Evolutionary conservation across 179 eudicot genomes (phyloP).

Genomic region (Silene vulgaris): DNA sequence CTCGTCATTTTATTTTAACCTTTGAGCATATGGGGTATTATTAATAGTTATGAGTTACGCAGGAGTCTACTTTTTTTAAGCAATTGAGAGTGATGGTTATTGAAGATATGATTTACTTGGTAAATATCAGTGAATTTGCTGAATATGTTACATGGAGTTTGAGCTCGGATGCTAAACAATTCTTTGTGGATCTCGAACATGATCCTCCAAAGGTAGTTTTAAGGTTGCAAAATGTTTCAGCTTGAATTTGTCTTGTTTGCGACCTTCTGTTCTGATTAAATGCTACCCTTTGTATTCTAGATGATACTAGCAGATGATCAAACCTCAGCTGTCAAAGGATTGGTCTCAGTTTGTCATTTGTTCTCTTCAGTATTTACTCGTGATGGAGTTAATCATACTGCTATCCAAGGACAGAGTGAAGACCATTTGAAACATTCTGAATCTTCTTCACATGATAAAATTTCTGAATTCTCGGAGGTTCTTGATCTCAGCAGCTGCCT

Average conservation of each 20-base stretch:
- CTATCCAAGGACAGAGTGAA: slow-evolving; percentile 27
- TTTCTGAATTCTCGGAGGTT: slow-evolving; percentile 32
- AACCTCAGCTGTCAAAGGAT: slow-evolving; percentile 40
- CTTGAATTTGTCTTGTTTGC: not conserved
- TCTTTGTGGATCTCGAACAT: slow-evolving; percentile 72
- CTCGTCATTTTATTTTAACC: not conserved
- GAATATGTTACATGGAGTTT: slow-evolving; percentile 56
- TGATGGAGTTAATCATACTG: slow-evolving; percentile 32
- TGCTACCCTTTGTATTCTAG: slow-evolving; percentile 33
- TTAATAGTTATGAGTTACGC: slow-evolving; percentile 16
- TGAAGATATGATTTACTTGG: slow-evolving; percentile 87
- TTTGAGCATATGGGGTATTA: not conserved
- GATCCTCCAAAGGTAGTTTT: slow-evolving; percentile 76
- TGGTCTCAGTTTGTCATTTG: slow-evolving; percentile 52
- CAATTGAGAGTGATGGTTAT: slow-evolving; percentile 70
- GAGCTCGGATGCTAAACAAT: slow-evolving; percentile 37
- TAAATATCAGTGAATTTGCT: slow-evolving; percentile 53
- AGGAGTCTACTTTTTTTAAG: slow-evolving; percentile 65
- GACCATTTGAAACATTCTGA: slow-evolving; percentile 25
- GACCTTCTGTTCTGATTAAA: slow-evolving; percentile 1
- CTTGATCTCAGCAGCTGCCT: slow-evolving; percentile 73
- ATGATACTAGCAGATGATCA: slow-evolving; percentile 40
- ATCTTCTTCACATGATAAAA: slow-evolving; percentile 24
- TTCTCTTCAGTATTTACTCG: slow-evolving; percentile 57
- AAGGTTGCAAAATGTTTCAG: not conserved